Base-by-base conservation (phyloP, 208 protist species). In the Strigomonas culicis region DNA sequence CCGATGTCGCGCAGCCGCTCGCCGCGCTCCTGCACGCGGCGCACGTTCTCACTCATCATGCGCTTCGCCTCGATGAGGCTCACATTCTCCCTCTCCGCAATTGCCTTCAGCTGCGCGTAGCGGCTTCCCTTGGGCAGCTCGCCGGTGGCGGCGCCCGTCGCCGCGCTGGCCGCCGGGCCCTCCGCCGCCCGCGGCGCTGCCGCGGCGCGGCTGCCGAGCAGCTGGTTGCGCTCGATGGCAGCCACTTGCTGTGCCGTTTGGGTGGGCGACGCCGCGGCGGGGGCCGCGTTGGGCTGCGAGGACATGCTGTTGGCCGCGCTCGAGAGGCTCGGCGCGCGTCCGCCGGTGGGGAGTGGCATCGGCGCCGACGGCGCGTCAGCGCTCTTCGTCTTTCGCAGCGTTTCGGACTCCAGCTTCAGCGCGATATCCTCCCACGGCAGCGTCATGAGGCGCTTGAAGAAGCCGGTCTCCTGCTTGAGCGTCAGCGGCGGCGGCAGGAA, bases 401-500 rank as follows among this genome's bases (percentile, higher is more conserved):
- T 86, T 56, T 88, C 70, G 10, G 67, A 79, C 59, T 91, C 88
- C 1, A 94, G 41, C 74, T 90, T 89, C 24, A 82, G 57, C 0
- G 79, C 82, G 41, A 90, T 74, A 32, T 94, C 88, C 68, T 92
- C 84, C 82, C 84, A 94, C 49, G 88, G 84, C 19, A 82, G 66
- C 39, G 78, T 84, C 84, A 91, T 88, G 55, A 92, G 74, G 32
- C 88, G 82, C 56, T 92, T 91, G 70, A 94, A 85, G 71, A 94
- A 89, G 51, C 77, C 75, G 7, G 78, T 86, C 61, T 94, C 82
- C 58, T 89, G 77, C 74, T 94, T 94, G 62, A 86, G 66, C 41
- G 84, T 87, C 30, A 77, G 81, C 19, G 67, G 74, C 2, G 82
- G 77, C 4, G 88, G 88, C 7, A 94, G 70, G 36, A 78, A 86